Evolutionary conservation across 495 filamentous ascomycete species (phyloP).

Genomic region (Podospora didyma): DNA sequence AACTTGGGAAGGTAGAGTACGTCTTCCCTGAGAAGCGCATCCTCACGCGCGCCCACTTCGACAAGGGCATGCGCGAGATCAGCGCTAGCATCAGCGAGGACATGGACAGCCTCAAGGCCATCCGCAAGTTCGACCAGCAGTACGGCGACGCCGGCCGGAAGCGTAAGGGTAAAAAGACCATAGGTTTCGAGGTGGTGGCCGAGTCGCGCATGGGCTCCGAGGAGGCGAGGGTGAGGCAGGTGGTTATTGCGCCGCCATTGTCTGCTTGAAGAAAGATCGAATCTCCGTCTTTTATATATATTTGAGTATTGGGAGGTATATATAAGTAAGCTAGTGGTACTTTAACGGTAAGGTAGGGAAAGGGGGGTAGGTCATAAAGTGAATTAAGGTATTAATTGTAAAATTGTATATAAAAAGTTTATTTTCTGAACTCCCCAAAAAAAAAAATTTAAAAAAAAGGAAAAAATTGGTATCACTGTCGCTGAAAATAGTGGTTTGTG

Average conservation of each 20-base stretch:
- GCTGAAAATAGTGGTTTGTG: too few species aligned
- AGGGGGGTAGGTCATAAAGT: too few species aligned
- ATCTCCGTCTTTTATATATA: too few species aligned
- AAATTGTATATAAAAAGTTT: too few species aligned
- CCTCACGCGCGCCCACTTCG: constrained; percentile 67
- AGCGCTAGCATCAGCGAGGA: constrained; percentile 91
- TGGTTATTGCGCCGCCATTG: constrained; percentile 6
- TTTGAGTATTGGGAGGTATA: too few species aligned
- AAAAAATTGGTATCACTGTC: too few species aligned
- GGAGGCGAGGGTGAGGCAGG: constrained; percentile 31
- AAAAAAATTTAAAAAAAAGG: too few species aligned
- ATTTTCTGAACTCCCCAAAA: too few species aligned
- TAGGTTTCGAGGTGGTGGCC: constrained; percentile 60
- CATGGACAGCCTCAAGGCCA: constrained; percentile 80
- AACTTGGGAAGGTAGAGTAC: constrained; percentile 38
- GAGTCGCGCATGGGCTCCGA: constrained; percentile 12
- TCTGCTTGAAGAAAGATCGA: too few species aligned
- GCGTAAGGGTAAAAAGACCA: constrained; percentile 57
- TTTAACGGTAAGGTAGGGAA: too few species aligned
- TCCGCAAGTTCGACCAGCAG: constrained; percentile 93
- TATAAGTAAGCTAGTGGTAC: too few species aligned
- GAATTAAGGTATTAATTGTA: too few species aligned
- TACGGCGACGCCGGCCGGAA: constrained; percentile 83
- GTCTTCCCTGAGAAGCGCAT: constrained; percentile 64
- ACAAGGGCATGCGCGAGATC: constrained; percentile 82